Percentiles rank a stretch among this genome's conserved stretches.
phyloP scores from a whole-genome alignment of 169 alveolate genomes.

The Plasmodium vinckei region DNA sequence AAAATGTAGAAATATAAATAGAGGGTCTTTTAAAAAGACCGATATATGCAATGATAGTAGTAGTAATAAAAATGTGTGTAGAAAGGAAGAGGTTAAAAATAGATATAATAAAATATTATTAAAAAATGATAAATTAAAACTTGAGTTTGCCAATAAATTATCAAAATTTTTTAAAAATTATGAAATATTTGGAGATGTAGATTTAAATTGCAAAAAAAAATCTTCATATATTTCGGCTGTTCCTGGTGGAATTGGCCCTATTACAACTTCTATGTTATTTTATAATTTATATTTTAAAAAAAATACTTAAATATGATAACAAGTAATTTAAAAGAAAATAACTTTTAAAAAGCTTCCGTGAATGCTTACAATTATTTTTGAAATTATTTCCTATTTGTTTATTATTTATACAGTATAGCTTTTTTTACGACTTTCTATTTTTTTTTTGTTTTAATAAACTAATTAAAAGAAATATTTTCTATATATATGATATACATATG shows the following conservation, averaged over 20 bases:
- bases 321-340: background rate
- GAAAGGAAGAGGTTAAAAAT: background rate
- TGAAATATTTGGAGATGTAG: constrained; percentile 57
- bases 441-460: too few species aligned
- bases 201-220: constrained; percentile 21
- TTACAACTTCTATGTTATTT: constrained; percentile 54
- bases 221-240: constrained; percentile 33
- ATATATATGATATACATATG: too few species aligned
- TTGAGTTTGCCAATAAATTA: constrained; percentile 19
- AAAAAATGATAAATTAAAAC: constrained; percentile 26
- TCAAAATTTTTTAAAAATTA: constrained; percentile 13
- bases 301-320: background rate
- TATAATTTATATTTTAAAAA: constrained; percentile 40
- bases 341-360: too few species aligned
- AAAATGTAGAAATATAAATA: background rate
- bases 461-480: too few species aligned
- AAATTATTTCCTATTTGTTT: too few species aligned
- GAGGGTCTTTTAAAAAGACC: background rate
- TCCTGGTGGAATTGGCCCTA: constrained; percentile 67
- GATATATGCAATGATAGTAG: background rate
- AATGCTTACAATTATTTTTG: too few species aligned
- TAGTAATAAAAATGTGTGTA: background rate
- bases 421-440: too few species aligned
- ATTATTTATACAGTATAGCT: too few species aligned
- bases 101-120: background rate